Conservation (phyloP, 2,329 filamentous ascomycete species). For the Penicillium sp. region DNA sequence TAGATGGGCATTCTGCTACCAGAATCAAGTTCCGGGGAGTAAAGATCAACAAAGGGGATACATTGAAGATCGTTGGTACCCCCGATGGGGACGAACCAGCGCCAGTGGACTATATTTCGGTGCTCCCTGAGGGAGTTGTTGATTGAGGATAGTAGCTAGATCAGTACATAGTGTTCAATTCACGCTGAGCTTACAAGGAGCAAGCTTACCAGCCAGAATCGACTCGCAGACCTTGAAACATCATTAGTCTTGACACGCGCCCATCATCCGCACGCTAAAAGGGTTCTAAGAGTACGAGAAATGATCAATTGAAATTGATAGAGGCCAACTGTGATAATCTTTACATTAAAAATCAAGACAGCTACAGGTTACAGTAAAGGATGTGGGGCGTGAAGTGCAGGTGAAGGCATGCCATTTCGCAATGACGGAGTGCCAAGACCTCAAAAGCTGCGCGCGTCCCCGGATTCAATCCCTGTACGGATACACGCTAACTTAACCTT, state of each 20-base stretch:
- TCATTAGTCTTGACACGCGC: too few relatives aligned
- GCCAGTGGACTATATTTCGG: slow-evolving; percentile 66
- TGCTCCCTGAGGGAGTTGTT: slow-evolving; percentile 60
- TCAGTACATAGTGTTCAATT: too few relatives aligned
- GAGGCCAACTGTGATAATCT: too few relatives aligned
- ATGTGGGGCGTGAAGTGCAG: not conserved
- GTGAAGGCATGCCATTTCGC: not conserved
- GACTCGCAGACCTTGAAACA: too few relatives aligned
- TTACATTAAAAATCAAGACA: too few relatives aligned
- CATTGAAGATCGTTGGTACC: slow-evolving; percentile 57
- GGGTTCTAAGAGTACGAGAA: too few relatives aligned
- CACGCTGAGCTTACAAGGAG: too few relatives aligned
- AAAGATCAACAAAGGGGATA: slow-evolving; percentile 52
- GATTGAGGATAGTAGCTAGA: slow-evolving; percentile 50
- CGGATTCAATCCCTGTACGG: slow-evolving; percentile 18
- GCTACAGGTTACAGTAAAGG: slow-evolving; percentile 7
- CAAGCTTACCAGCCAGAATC: too few relatives aligned
- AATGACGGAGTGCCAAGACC: not conserved
- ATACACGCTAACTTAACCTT: not conserved
- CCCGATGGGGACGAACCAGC: slow-evolving; percentile 64
- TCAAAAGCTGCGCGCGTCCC: slow-evolving; percentile 14
- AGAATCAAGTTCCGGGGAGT: slow-evolving; percentile 60
- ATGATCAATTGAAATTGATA: too few relatives aligned
- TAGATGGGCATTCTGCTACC: slow-evolving; percentile 67
- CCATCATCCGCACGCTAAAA: too few relatives aligned